Conservation (phyloP, 768 basidiomycete genomes). For the Hemileccinum impolitum region DNA sequence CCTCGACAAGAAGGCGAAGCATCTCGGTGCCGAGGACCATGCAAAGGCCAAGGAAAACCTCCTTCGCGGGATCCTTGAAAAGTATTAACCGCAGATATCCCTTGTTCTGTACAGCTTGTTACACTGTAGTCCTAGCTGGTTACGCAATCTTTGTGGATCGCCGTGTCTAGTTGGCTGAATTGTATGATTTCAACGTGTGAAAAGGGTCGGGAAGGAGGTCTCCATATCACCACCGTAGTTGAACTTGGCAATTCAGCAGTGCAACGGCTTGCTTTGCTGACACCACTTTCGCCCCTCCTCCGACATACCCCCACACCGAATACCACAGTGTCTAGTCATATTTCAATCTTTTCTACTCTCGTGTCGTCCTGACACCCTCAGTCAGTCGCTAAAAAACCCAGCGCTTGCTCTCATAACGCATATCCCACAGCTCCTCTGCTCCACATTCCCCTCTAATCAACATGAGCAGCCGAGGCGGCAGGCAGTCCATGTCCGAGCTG, state of each 20-base stretch:
- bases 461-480: slow-evolving; percentile 63
- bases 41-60: slow-evolving; percentile 34
- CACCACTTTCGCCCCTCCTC: slow-evolving; percentile 6
- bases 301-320: slow-evolving; percentile 3
- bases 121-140: slow-evolving; percentile 6
- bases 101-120: not conserved
- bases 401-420: not conserved
- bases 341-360: not conserved
- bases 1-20: slow-evolving; percentile 54
- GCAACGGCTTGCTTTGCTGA: slow-evolving; percentile 8
- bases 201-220: slow-evolving; percentile 3
- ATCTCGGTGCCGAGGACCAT: slow-evolving; percentile 31
- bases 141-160: too few relatives aligned
- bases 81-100: slow-evolving; percentile 18
- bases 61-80: slow-evolving; percentile 33
- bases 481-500: slow-evolving; percentile 77
- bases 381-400: slow-evolving; percentile 4
- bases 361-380: not conserved
- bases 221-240: too few relatives aligned
- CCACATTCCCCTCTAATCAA: slow-evolving; percentile 8
- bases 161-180: too few relatives aligned
- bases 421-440: not conserved
- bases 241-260: too few relatives aligned
- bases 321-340: not conserved
- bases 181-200: slow-evolving; percentile 22